These are phyloP conservation scores for Verticillium tricorpus DNA, from an alignment of 2,329 filamentous ascomycete genomes.

Conservation along the genomic window DNA sequence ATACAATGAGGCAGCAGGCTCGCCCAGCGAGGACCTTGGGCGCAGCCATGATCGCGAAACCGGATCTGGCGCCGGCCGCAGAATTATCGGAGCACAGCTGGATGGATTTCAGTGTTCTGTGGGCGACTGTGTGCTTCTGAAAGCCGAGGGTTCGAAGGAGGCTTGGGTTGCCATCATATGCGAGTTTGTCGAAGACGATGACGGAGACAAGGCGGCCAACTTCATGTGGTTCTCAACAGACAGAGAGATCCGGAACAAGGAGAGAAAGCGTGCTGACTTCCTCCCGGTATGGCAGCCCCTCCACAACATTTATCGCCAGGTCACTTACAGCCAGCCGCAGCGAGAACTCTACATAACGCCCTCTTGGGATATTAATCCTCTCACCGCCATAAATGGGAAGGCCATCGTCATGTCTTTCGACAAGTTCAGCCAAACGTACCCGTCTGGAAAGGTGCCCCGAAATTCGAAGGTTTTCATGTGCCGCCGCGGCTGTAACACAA, in stretches of 20 bases:
- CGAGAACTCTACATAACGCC: constrained; percentile 92
- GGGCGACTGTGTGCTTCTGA: constrained; percentile 81
- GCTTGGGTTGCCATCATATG: constrained; percentile 90
- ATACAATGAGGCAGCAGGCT: constrained; percentile 41
- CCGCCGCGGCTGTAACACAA: constrained; percentile 80
- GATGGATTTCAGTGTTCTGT: constrained; percentile 74
- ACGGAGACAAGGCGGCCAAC: constrained; percentile 73
- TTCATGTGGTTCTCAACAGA: constrained; percentile 97
- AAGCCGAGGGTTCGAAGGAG: constrained; percentile 80
- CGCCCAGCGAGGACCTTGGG: background rate
- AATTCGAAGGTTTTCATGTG: constrained; percentile 84
- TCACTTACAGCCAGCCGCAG: constrained; percentile 27
- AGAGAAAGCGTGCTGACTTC: constrained; percentile 77
- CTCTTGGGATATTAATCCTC: constrained; percentile 79
- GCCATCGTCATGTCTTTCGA: constrained; percentile 73
- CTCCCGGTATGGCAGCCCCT: constrained; percentile 47
- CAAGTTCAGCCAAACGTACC: constrained; percentile 64
- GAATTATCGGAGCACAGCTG: constrained; percentile 77
- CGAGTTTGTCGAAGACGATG: constrained; percentile 71
- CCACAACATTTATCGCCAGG: background rate
- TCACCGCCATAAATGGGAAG: constrained; percentile 86
- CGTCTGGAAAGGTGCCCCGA: constrained; percentile 69
- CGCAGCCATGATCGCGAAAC: constrained; percentile 6
- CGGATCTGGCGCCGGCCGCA: constrained; percentile 17
- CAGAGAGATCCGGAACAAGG: constrained; percentile 78